phyloP scores from a whole-genome alignment of 768 basidiomycete species.

The Kwoniella newhampshirensis region DNA sequence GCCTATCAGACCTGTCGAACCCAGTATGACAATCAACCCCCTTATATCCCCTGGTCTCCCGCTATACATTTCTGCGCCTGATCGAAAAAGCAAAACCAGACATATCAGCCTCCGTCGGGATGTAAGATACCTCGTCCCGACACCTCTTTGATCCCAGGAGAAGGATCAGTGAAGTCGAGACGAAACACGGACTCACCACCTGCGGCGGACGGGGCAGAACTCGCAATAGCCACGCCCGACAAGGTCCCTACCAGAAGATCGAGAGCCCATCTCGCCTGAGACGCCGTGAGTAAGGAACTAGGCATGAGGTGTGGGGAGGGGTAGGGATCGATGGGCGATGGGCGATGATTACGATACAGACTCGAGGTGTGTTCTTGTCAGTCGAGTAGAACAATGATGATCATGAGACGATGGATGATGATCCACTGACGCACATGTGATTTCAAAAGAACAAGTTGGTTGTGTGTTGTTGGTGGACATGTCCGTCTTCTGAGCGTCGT shows the following conservation, averaged over 20 bases:
- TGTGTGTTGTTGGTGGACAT: no score
- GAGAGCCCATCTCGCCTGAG: constrained; percentile 31
- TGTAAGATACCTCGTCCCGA: no score
- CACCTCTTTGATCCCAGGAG: not conserved
- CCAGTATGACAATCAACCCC: constrained; percentile 24
- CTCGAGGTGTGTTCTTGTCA: no score
- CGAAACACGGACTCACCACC: constrained; percentile 20
- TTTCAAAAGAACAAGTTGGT: no score
- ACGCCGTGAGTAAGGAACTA: constrained; percentile 15
- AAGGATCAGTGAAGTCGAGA: not conserved
- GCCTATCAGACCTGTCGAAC: constrained; percentile 11
- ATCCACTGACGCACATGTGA: no score
- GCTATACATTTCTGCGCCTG: constrained; percentile 30
- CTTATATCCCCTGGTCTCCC: constrained; percentile 32
- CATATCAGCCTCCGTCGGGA: not conserved
- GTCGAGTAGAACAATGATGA: no score
- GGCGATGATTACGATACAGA: no score
- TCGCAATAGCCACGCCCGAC: constrained; percentile 23
- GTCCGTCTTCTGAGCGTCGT: no score
- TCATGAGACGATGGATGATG: no score
- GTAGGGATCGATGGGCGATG: no score
- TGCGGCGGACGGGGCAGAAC: constrained; percentile 22
- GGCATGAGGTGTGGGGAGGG: no score
- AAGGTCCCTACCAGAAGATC: constrained; percentile 21
- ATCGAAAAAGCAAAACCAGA: not conserved